Evolutionary conservation across 2,329 filamentous ascomycete species (phyloP), one percentile per base, ranked within the genome.

Genomic region (Stachybotrys elegans): DNA sequence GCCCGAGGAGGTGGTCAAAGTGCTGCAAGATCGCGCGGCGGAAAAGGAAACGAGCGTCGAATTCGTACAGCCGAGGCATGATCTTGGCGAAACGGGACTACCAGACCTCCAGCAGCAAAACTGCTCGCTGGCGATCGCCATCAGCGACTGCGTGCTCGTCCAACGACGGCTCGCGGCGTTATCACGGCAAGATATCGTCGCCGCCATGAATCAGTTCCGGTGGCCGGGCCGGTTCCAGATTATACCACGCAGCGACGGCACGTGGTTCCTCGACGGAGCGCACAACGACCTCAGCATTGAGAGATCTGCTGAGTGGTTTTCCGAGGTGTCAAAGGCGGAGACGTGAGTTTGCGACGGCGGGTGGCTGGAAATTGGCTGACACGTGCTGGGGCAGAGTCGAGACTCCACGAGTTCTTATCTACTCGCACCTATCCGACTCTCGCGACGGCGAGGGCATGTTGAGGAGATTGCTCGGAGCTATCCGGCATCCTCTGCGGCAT

Each of bases 221-320:
- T 65, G 59, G 62, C 50, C 51, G 4, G 65, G 63, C 16, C 56
- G 64, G 32, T 68, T 63, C 40, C 57, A 68, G 22, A 39, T 51
- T 1, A 53, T 67, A 16, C 31, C 49, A 1, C 42, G 56, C 4
- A 57, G 50, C 6, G 20, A 41, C 17, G 34, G 42, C 11, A 45
- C 44, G 17, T 72, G 68, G 68, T 69, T 61, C 42, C 45, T 72
- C 19, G 68, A 71, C 46, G 61, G 64, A 11, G 69, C 69, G 2
- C 67, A 72, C 47, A 71, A 70, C 42, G 56, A 62, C 5, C 48
- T 70, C 49, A 71, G 68, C 51, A 48, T 71, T 4, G 48, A 43
- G 5, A 53, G 63, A 43, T 60, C 61, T 13, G 62, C 59, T 11
- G 48, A 61, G 35, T 71, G 68, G 67, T 50, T 50, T 19, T 34